Conservation (phyloP, 352 stramenopile genomes). For the Globisporangium mamillatum region DNA sequence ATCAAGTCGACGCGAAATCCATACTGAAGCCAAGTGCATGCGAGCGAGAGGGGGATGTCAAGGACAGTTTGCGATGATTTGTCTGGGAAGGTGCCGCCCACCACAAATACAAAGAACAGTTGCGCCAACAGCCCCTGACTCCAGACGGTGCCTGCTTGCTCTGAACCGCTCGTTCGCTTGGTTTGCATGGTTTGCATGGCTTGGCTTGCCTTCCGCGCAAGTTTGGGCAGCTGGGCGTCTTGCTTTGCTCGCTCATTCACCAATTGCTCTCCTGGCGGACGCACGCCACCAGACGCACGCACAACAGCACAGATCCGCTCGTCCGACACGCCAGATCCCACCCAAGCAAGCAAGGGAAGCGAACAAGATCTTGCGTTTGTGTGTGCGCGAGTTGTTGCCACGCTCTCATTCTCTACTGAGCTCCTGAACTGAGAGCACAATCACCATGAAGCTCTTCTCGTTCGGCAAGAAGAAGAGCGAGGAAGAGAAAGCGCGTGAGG, state of each 20-base stretch:
- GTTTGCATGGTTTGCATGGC: background rate
- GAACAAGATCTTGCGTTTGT: background rate
- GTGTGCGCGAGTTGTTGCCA: background rate
- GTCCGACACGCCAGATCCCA: background rate
- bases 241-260: slow-evolving; percentile 1
- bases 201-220: background rate
- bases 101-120: background rate
- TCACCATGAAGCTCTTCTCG: slow-evolving; percentile 16
- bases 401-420: background rate
- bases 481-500: slow-evolving; percentile 8
- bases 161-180: background rate
- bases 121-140: background rate
- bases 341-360: background rate
- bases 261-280: slow-evolving; percentile 6
- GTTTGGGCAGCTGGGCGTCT: background rate
- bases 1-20: background rate
- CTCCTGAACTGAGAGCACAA: background rate
- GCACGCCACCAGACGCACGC: background rate
- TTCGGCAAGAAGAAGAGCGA: slow-evolving; percentile 9
- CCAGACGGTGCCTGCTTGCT: background rate
- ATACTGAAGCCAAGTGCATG: slow-evolving; percentile 4
- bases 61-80: background rate
- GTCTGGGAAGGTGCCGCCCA: background rate
- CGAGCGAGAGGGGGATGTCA: slow-evolving; percentile 1
- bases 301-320: background rate